Base-by-base conservation (phyloP, 176 grass and related monocot genomes). In the Musa beccarii region DNA sequence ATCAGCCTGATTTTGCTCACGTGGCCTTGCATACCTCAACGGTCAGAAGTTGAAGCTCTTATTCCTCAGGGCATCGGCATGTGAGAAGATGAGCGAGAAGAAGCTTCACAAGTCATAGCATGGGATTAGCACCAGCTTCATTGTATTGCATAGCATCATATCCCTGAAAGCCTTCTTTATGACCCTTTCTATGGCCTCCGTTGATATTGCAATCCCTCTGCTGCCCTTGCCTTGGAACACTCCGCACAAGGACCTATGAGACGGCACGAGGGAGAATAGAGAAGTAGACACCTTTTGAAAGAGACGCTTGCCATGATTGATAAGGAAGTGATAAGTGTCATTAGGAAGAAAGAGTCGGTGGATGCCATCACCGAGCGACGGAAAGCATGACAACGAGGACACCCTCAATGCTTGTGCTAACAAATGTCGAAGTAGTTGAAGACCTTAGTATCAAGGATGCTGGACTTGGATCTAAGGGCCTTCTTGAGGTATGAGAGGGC, bases 371-470 rank as follows among this genome's bases (percentile, higher is more conserved):
- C 25, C 0, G 80, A 52, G 89, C 79, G 72, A 89, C 81, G 83
- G 90, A 92, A 13, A 96, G 87, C 89, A 96, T 96, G 13, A 87
- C 89, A 5, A 89, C 81, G 79, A 96, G 82, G 14, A 96, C 81
- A 28, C 89, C 92, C 2, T 87, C 89, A 1, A 90, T 71, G 54
- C 87, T 87, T 0, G 89, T 92, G 7, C 92, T 87, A 0, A 89
- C 86, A 10, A 64, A 96, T 81, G 90, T 96, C 89, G 63, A 96
- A 96, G 80, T 84, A 96, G 78, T 96, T 87, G 21, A 89, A 83
- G 66, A 92, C 79, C 54, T 89, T 81, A 10, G 87, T 83, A 25
- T 86, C 77, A 15, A 83, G 74, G 61, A 83, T 72, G 2, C 84
- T 79, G 49, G 89, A 96, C 13, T 84, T 86, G 54, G 87, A 70